These are phyloP conservation scores for Cinnamomum chago DNA, from an alignment of 164 flowering plant species.

Conservation along the genomic window DNA sequence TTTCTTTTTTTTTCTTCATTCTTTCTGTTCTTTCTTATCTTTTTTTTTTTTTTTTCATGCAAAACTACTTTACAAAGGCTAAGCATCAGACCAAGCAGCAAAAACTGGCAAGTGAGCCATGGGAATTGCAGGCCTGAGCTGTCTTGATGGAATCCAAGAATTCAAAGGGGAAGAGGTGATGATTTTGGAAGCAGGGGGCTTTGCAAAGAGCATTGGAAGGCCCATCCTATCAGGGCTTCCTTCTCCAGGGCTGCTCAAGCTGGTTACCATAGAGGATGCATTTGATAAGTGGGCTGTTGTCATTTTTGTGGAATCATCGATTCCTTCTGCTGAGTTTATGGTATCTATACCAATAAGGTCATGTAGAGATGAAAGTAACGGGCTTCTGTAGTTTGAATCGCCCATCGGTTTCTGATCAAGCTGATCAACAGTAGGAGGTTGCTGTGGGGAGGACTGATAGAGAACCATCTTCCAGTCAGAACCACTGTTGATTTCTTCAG, in stretches of 20 bases:
- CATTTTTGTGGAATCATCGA: slow-evolving; percentile 28
- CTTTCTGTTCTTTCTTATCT: neutral
- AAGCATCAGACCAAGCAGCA: slow-evolving; percentile 76
- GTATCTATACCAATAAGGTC: slow-evolving; percentile 45
- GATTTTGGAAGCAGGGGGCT: slow-evolving; percentile 37
- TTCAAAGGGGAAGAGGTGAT: slow-evolving; percentile 16
- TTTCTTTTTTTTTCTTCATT: neutral
- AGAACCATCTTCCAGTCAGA: slow-evolving; percentile 48
- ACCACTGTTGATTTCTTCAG: slow-evolving; percentile 21
- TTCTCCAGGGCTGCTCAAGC: slow-evolving; percentile 67
- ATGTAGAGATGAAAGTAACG: slow-evolving; percentile 38
- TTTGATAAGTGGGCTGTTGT: slow-evolving; percentile 40
- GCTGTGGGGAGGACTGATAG: slow-evolving; percentile 25
- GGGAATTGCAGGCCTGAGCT: slow-evolving; percentile 42
- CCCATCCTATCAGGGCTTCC: slow-evolving; percentile 59
- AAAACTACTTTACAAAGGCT: slow-evolving; percentile 19
- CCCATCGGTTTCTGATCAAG: slow-evolving; percentile 29
- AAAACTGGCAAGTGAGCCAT: slow-evolving; percentile 71
- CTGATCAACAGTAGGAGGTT: slow-evolving; percentile 18
- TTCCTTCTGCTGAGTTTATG: slow-evolving; percentile 13
- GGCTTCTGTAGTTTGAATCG: slow-evolving; percentile 17
- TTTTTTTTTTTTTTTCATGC: slow-evolving; percentile 22
- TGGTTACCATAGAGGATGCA: slow-evolving; percentile 60
- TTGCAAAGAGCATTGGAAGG: slow-evolving; percentile 30
- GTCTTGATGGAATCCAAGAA: slow-evolving; percentile 56